Evolutionary conservation across 257 asterid species (phyloP), one percentile per base, ranked within the genome.

Genomic region (Osmanthus fragrans): DNA sequence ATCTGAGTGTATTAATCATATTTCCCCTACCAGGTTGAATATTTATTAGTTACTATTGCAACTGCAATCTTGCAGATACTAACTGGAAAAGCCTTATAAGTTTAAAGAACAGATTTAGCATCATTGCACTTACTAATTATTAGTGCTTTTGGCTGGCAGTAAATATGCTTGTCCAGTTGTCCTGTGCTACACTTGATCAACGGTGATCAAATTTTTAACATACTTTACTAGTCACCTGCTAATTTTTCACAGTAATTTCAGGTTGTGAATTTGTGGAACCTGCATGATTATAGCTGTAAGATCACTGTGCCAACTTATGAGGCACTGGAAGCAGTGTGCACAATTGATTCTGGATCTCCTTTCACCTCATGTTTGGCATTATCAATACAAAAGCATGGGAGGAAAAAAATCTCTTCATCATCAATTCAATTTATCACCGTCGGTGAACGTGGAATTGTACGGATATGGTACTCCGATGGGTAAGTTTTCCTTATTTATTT

Each of bases 391-490:
- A 83, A 83, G 77, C 83, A 77, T 25, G 87, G 85, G 78, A 90
- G 88, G 90, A 82, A 83, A 83, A 85, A 77, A 73, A 85, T 75
- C 70, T 86, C 76, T 73, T 80, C 88, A 72, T 86, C 90, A 33
- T 83, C 94, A 58, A 56, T 88, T 84, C 86, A 85, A 72, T 96
- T 93, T 77, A 63, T 93, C 71, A 96, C 99, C 30, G 97, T 92
- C 80, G 99, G 99, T 80, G 99, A 96, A 81, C 98, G 98, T 67
- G 99, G 96, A 76, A 79, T 93, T 73, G 92, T 93, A 76, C 89
- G 98, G 75, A 87, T 96, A 83, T 96, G 98, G 99, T 92, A 82
- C 76, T 90, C 98, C 51, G 89, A 93, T 74, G 95, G 97, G 99
- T 96, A 82, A 64, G 89, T 80, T 71, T 49, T 60, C 58, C 60